Evolutionary conservation across 1,139 yeast genomes (phyloP).

Genomic region (Maudiozyma humilis): DNA sequence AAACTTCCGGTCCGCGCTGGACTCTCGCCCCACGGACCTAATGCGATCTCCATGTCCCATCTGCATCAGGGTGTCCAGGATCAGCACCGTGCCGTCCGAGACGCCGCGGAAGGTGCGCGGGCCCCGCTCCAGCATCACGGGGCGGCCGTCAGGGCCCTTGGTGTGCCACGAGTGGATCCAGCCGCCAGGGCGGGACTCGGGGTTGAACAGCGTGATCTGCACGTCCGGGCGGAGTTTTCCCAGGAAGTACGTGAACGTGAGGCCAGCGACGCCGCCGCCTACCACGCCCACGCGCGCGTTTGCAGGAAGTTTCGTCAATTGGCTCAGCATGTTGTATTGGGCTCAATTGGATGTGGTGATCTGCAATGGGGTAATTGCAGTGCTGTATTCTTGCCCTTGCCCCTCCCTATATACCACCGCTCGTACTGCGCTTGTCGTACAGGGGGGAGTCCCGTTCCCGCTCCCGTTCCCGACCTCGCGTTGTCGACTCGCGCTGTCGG

Average conservation of each 20-base stretch:
- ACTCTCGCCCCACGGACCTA: constrained; percentile 40
- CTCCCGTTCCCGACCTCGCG: background rate
- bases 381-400: too few relatives aligned
- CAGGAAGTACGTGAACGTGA: constrained; percentile 68
- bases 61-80: constrained; percentile 48
- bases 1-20: constrained; percentile 57
- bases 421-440: background rate
- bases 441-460: background rate
- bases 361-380: too few relatives aligned
- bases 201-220: constrained; percentile 54
- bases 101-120: constrained; percentile 68
- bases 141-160: constrained; percentile 17
- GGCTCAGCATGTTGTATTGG: constrained; percentile 12
- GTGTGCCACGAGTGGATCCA: constrained; percentile 53
- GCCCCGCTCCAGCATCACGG: constrained; percentile 55
- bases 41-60: constrained; percentile 39
- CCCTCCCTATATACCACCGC: too few relatives aligned
- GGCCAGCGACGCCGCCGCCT: constrained; percentile 87
- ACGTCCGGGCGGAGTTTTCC: constrained; percentile 65
- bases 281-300: constrained; percentile 53
- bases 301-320: constrained; percentile 18
- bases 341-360: too few relatives aligned
- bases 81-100: constrained; percentile 55
- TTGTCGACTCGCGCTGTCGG: background rate
- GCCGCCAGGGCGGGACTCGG: constrained; percentile 56